phyloP scores from a whole-genome alignment of 1,139 yeast species.

The Cylindricascospora bacillispora region DNA sequence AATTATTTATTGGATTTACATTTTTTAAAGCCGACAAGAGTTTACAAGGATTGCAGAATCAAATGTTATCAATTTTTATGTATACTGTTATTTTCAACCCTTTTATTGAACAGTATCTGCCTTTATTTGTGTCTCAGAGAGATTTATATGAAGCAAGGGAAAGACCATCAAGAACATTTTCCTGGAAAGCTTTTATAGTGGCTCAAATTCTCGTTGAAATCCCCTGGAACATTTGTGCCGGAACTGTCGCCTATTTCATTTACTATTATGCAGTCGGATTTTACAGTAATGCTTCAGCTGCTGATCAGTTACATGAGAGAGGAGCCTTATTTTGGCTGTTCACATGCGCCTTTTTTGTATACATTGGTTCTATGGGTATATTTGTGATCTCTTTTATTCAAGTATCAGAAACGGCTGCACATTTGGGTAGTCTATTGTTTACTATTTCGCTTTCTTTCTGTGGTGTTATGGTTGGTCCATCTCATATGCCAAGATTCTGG shows the following conservation, averaged over 20 bases:
- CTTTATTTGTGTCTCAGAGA: constrained; percentile 59
- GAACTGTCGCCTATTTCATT: constrained; percentile 54
- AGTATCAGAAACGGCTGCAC: constrained; percentile 64
- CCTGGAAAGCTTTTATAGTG: constrained; percentile 48
- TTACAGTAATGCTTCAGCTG: constrained; percentile 41
- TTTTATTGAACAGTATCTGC: constrained; percentile 60
- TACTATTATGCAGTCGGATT: constrained; percentile 80
- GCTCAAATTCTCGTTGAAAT: constrained; percentile 58
- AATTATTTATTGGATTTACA: constrained; percentile 61
- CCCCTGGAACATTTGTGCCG: constrained; percentile 59
- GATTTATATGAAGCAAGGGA: constrained; percentile 82
- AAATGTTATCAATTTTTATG: constrained; percentile 62
- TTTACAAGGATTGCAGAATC: constrained; percentile 47
- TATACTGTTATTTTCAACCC: constrained; percentile 46
- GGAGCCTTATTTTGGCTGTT: constrained; percentile 61
- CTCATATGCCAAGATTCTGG: constrained; percentile 50
- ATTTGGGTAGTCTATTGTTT: constrained; percentile 48
- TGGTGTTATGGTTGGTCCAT: constrained; percentile 63
- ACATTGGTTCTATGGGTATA: constrained; percentile 53
- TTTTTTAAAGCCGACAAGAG: constrained; percentile 56
- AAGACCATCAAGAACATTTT: constrained; percentile 57
- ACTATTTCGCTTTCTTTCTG: constrained; percentile 64
- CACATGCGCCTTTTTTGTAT: constrained; percentile 43
- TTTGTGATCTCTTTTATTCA: constrained; percentile 41
- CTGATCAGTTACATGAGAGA: constrained; percentile 41